Evolutionary conservation across 176 grass and related monocot genomes (phyloP).

Genomic region (Juncus inflexus): DNA sequence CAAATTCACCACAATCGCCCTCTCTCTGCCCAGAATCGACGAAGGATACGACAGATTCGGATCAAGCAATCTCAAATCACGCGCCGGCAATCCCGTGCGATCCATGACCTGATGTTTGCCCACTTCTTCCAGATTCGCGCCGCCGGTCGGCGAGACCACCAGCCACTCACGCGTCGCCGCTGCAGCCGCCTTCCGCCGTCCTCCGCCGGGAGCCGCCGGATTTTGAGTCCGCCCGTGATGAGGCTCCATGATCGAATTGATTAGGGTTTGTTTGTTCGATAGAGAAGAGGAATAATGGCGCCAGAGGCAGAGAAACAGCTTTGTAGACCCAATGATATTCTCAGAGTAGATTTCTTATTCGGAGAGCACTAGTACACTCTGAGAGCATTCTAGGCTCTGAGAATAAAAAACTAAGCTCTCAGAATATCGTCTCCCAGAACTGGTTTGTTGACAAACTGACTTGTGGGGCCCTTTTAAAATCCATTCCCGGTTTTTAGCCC

Average conservation of each 20-base stretch:
- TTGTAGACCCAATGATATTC: slow-evolving; percentile 10
- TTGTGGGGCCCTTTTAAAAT: too few species aligned
- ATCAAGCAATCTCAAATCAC: slow-evolving; percentile 77
- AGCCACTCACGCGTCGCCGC: slow-evolving; percentile 64
- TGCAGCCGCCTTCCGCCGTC: slow-evolving; percentile 52
- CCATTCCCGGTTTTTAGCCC: too few species aligned
- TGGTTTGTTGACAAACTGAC: too few species aligned
- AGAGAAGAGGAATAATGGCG: neutral
- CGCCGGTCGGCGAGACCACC: slow-evolving; percentile 61
- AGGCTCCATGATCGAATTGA: neutral
- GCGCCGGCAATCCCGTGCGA: slow-evolving; percentile 68
- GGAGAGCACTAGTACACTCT: neutral
- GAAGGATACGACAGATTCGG: slow-evolving; percentile 77
- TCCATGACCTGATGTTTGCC: slow-evolving; percentile 75
- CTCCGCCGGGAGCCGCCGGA: slow-evolving; percentile 11
- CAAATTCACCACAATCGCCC: slow-evolving; percentile 74
- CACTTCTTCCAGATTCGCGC: slow-evolving; percentile 39
- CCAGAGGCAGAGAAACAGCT: neutral
- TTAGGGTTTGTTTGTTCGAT: neutral
- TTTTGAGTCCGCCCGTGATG: slow-evolving; percentile 20
- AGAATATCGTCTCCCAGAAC: too few species aligned
- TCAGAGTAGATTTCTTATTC: neutral
- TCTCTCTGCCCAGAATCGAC: slow-evolving; percentile 70
- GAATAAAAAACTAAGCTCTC: too few species aligned
- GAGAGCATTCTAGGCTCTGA: neutral